Conservation (phyloP, 192 early-diverging fungal species). For the Coemansia sp. region DNA sequence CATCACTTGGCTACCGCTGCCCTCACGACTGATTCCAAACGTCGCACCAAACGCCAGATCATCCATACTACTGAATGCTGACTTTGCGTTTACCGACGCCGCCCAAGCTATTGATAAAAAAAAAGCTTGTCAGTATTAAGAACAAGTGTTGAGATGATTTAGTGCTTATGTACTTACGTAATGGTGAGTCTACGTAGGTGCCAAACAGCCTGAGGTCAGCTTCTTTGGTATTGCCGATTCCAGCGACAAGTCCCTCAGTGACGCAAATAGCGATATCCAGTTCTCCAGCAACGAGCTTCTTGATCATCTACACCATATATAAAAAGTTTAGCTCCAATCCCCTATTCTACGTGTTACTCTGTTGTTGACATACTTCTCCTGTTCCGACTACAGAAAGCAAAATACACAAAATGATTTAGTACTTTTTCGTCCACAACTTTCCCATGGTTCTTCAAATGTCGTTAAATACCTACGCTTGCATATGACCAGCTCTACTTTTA, state of each 20-base stretch:
- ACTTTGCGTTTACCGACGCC: constrained; percentile 61
- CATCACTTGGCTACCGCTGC: constrained; percentile 82
- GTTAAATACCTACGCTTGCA: constrained; percentile 54
- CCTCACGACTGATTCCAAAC: constrained; percentile 68
- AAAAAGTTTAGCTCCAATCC: neutral
- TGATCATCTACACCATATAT: constrained; percentile 58
- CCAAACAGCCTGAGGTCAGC: constrained; percentile 68
- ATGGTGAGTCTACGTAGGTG: constrained; percentile 74
- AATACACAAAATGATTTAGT: neutral
- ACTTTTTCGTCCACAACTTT: neutral
- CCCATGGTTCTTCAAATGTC: neutral
- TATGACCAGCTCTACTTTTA: constrained; percentile 62
- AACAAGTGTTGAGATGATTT: neutral
- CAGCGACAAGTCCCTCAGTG: constrained; percentile 73
- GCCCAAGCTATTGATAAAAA: constrained; percentile 61
- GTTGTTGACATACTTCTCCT: constrained; percentile 45
- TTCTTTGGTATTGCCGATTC: constrained; percentile 59
- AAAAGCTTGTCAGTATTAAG: neutral
- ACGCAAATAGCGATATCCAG: constrained; percentile 85
- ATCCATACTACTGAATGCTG: constrained; percentile 45
- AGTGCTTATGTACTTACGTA: constrained; percentile 56
- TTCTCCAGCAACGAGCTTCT: constrained; percentile 67
- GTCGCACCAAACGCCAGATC: constrained; percentile 47
- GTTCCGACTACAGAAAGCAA: constrained; percentile 51
- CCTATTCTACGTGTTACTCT: neutral